Evolutionary conservation across 108 stramenopile species (phyloP).

Genomic region (Phaeodactylum tricornutum): DNA sequence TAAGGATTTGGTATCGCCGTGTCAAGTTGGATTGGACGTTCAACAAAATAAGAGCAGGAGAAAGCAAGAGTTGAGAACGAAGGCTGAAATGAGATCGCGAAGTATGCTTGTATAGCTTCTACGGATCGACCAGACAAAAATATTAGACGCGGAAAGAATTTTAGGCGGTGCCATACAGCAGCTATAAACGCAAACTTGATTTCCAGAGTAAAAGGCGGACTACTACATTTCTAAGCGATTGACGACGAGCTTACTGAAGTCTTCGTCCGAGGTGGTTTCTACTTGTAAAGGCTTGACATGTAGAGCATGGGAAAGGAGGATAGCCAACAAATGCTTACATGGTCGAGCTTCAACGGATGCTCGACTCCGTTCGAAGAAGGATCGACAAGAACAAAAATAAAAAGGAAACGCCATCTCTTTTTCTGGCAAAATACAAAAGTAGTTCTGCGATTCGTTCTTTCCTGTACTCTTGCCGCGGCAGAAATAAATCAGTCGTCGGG

Average conservation of each 20-base stretch:
- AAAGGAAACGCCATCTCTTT: not conserved
- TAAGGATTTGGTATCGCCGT: not conserved
- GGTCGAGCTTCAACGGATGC: not conserved
- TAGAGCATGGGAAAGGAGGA: slow-evolving; percentile 1
- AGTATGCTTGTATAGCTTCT: not conserved
- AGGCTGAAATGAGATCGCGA: slow-evolving; percentile 1
- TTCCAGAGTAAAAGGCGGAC: not conserved
- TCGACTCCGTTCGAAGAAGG: slow-evolving; percentile 2
- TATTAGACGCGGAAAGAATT: not conserved
- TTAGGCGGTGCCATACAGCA: not conserved
- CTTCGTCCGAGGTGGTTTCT: slow-evolving; percentile 2
- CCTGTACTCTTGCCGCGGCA: not conserved
- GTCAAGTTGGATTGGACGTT: slow-evolving; percentile 1
- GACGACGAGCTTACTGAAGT: not conserved
- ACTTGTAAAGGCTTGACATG: not conserved
- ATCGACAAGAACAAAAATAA: slow-evolving; percentile 6
- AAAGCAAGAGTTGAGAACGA: not conserved
- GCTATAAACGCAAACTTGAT: not conserved
- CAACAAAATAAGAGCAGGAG: not conserved
- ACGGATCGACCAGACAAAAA: not conserved
- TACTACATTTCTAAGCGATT: not conserved
- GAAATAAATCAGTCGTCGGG: not conserved
- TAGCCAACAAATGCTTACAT: slow-evolving; percentile 4
- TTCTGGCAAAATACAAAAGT: not conserved
- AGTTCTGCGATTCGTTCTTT: slow-evolving; percentile 2